Evolutionary conservation across 306 rosid genomes (phyloP), one percentile per base, ranked within the genome.

Genomic region (Sechiopsis laciniata): DNA sequence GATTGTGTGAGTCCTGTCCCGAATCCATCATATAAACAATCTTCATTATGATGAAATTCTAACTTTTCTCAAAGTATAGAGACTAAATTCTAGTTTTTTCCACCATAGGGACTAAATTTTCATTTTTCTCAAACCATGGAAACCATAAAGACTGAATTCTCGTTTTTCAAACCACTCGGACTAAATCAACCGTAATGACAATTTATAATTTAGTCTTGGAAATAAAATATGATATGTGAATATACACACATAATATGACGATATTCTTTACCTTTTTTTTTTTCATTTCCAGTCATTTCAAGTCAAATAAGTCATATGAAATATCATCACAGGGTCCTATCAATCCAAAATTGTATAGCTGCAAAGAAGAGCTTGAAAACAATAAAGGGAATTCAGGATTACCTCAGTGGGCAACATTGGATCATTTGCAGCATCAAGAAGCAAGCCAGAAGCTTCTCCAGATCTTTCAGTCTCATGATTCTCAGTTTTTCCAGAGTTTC

Each of bases 351-450:
- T 21, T 48, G 29, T 45, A 45, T 13, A 20, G 37, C 37, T 13
- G 35, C 54, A 66, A 66, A 45, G 7, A 66, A 11, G 5, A 32
- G 17, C 35, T 48, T 20, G 53, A 67, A 45, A 45, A 67, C 24
- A 65, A 22, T 0, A 0, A 53, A 58, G 26, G 40, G 7, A 42
- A 59, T 72, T 26, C 52, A 62, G 17, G 32, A 71, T 72, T 79
- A 95, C 99, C 99, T 95, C 99, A 1, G 89, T 89, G 29, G 99
- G 99, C 87, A 91, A 71, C 73, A 87, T 77, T 52, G 83, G 77
- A 61, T 84, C 80, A 75, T 82, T 84, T 37, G 94, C 85, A 79
- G 97, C 75, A 78, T 85, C 85, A 67, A 77, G 88, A 72, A 71
- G 82, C 79, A 73, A 83, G 63, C 84, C 85, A 57, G 86, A 84